Evolutionary conservation across 225 moss, liverwort and hornwort species (phyloP), one percentile per base, ranked within the genome.

Genomic region (Takakia lepidozioides): DNA sequence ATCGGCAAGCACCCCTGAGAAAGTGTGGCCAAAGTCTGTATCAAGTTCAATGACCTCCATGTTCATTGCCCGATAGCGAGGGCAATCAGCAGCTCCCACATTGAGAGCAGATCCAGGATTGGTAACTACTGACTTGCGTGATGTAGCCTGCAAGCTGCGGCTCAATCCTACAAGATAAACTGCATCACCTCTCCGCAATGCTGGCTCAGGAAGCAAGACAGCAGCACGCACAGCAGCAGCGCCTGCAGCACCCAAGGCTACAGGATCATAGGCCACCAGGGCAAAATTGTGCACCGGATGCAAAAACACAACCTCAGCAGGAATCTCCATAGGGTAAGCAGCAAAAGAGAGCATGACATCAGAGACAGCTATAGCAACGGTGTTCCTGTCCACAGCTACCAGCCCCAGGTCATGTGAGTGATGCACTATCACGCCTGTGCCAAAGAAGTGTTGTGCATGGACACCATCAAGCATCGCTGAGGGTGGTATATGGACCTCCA

Each of bases 41-140:
- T 87, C 92, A 2, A 92, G 59, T 41, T 85, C 87, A 34, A 92
- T 87, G 48, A 92, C 84, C 57, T 87, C 92, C 92, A 92, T 87
- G 7, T 92, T 92, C 92, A 87, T 87, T 0, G 80, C 76, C 2
- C 92, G 84, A 30, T 92, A 92, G 17, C 92, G 64, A 0, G 92
- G 92, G 10, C 92, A 85, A 55, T 92, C 82, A 1, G 82, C 87
- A 16, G 85, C 80, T 2, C 82, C 76, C 27, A 85, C 82, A 25
- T 71, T 92, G 0, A 92, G 59, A 26, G 87, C 59, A 5, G 72
- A 70, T 25, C 72, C 85, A 2, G 87, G 66, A 21, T 87, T 87
- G 7, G 87, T 92, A 2, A 92, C 77, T 9, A 80, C 67, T 1
- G 92, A 92, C 38, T 92, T 92, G 21, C 92, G 71, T 4, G 92